Conservation (phyloP, 148 eudicot genomes). For the Silene uniflora region DNA sequence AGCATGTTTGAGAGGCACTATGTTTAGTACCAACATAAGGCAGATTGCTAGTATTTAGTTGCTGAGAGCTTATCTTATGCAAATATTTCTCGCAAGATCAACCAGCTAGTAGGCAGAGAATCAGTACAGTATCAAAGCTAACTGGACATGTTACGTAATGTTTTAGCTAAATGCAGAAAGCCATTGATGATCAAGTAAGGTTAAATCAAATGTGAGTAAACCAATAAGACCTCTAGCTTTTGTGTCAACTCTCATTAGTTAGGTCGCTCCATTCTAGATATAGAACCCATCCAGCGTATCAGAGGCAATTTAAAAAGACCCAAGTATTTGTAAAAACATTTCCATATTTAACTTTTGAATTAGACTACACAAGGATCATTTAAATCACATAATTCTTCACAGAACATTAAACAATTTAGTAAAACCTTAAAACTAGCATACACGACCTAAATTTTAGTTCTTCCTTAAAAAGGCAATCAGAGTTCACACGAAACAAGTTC, state of each 20-base stretch:
- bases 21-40: background rate
- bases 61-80: background rate
- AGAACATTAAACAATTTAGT: too few species aligned
- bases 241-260: background rate
- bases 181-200: background rate
- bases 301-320: background rate
- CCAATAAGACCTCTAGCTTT: background rate
- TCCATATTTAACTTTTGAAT: background rate
- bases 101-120: background rate
- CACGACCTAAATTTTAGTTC: too few species aligned
- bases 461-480: too few species aligned
- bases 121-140: background rate
- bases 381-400: too few species aligned
- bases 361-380: background rate
- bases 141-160: background rate
- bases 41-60: background rate
- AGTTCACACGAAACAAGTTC: too few species aligned
- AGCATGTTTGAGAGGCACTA: background rate
- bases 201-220: background rate
- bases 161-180: background rate
- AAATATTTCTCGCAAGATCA: background rate
- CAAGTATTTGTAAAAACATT: background rate
- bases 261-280: conserved; percentile 2
- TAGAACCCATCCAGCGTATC: background rate
- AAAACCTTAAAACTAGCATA: too few species aligned